Evolutionary conservation across 2,329 filamentous ascomycete species (phyloP).

Genomic region (Davidsoniella neocaledoniae): DNA sequence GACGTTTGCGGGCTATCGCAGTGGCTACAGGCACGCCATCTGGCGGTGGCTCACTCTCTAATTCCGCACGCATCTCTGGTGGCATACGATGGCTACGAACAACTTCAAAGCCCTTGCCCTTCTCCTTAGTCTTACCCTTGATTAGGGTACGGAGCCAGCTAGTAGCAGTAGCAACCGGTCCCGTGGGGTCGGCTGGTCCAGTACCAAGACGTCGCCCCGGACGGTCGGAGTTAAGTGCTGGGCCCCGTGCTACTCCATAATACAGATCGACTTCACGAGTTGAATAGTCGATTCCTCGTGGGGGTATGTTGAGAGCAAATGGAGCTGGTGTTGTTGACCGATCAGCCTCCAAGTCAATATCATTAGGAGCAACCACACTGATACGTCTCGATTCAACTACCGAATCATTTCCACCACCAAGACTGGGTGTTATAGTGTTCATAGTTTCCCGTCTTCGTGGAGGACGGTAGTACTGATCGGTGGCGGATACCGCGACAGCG

Average conservation of each 20-base stretch:
- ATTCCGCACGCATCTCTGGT: conserved; percentile 31
- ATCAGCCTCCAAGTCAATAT: conserved; percentile 26
- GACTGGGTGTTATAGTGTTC: conserved; percentile 12
- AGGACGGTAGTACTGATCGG: conserved; percentile 78
- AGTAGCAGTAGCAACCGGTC: conserved; percentile 72
- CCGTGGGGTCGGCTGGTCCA: conserved; percentile 85
- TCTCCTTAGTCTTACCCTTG: conserved; percentile 78
- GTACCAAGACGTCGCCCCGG: conserved; percentile 78
- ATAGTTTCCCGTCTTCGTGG: conserved; percentile 54
- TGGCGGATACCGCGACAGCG: conserved; percentile 31
- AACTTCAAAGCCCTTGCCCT: conserved; percentile 92
- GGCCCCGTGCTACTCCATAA: conserved; percentile 69
- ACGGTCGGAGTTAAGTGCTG: conserved; percentile 65
- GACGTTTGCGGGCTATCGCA: conserved; percentile 40
- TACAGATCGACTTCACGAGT: conserved; percentile 95
- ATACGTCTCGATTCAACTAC: conserved; percentile 21
- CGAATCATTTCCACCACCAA: conserved; percentile 16
- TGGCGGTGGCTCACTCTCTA: conserved; percentile 49
- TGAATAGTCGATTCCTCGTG: conserved; percentile 61
- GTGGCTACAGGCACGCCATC: conserved; percentile 50
- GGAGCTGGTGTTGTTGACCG: conserved; percentile 29
- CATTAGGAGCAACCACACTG: conserved; percentile 22
- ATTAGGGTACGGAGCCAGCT: conserved; percentile 75
- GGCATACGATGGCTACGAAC: conserved; percentile 80
- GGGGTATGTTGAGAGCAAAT: conserved; percentile 28